Evolutionary conservation across 768 basidiomycete species (phyloP), one percentile per base, ranked within the genome.

Genomic region (Xanthoconium stramineum): DNA sequence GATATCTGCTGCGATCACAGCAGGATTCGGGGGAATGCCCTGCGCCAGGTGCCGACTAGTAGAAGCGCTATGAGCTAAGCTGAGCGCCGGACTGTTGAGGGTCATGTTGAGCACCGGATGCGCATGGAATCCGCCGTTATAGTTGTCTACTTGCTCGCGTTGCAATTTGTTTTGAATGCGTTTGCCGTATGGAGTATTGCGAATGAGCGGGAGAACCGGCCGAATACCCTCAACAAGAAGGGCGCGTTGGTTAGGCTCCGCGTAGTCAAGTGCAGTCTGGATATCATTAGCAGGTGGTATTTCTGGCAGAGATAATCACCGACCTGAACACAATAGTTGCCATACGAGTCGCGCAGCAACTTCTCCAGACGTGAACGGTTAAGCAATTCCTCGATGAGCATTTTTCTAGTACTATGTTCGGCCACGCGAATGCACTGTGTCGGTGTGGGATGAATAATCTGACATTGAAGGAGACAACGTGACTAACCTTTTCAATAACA

Each of bases 181-280:
- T 78, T 99, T 99, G 64, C 97, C 97, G 65, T 99, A 99, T 8
- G 97, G 97, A 11, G 97, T 99, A 75, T 99, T 99, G 67, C 97
- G 90, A 69, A 99, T 99, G 65, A 98, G 81, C 3, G 97, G 97
- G 28, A 99, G 81, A 58, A 98, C 94, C n/a, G 97, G 97, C 48
- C 97, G 89, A 70, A 99, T 99, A 63, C 92, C 93, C 68, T 98
- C 96, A 19, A 99, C 93, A 28, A 99, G 86, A 59, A 94, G 80
- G 6, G 88, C 84, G 56, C 97, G 88, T 72, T 99, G 97, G 20
- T 72, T 78, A n/a, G 94, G 89, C 65, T 98, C 97, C 36, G 97
- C 94, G 61, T 98, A 99, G 72, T 99, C 97, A 51, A 98, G 77
- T 38, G 96, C 95, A 55, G 97, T 99, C 89, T 98, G 72, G 40